These are phyloP conservation scores for Cutaneotrichosporon sp. DNA, from an alignment of 1,284 basidiomycete genomes.

Conservation along the genomic window DNA sequence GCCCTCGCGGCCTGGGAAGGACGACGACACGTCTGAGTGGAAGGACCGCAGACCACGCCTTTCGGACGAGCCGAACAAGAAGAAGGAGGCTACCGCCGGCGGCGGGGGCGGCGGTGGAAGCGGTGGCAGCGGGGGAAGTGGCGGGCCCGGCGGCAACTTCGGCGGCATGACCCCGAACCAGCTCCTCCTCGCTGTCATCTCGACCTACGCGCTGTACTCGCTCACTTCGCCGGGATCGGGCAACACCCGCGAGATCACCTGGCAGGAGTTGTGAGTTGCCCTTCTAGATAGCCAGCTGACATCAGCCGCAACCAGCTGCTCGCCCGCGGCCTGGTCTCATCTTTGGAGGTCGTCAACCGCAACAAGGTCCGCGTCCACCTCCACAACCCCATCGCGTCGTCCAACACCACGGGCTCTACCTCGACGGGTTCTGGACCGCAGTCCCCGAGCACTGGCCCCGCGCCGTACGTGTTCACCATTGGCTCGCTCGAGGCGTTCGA, in stretches of 20 bases:
- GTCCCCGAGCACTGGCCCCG: conserved; percentile 50
- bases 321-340: conserved; percentile 94
- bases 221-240: conserved; percentile 40
- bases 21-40: conserved; percentile 32
- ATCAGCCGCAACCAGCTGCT: conserved; percentile 79
- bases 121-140: conserved; percentile 34
- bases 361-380: conserved; percentile 66
- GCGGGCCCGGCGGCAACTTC: conserved; percentile 28
- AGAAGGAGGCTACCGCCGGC: conserved; percentile 37
- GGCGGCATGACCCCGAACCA: conserved; percentile 51
- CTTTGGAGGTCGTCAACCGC: conserved; percentile 89
- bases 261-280: conserved; percentile 82
- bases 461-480: conserved; percentile 88
- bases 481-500: conserved; percentile 98
- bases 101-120: conserved; percentile 40
- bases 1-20: conserved; percentile 31
- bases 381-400: conserved; percentile 44
- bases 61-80: conserved; percentile 36
- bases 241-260: conserved; percentile 82
- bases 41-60: conserved; percentile 41
- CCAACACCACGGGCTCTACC: conserved; percentile 18
- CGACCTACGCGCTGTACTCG: conserved; percentile 28
- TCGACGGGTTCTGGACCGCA: conserved; percentile 30
- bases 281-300: conserved; percentile 8
- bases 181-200: conserved; percentile 42